Base-by-base conservation (phyloP, 179 eudicot species). In the Nepenthes alata region DNA sequence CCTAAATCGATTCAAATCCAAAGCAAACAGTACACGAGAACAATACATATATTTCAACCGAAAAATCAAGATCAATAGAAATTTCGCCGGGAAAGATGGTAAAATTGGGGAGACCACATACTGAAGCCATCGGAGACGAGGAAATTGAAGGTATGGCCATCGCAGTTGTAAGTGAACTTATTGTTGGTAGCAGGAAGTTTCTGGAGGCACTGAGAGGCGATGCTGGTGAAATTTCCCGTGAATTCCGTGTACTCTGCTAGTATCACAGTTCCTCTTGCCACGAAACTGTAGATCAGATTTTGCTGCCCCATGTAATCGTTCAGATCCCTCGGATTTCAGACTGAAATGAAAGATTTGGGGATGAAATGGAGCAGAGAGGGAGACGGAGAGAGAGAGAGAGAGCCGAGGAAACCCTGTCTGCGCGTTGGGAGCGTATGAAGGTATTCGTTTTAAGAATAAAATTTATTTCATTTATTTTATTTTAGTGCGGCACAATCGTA, bases 71-170 rank as follows among this genome's bases (percentile, higher is more conserved):
- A 14, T 37, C 55, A 63, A 34, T 39, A 12, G 16, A 57, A 5
- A 16, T 54, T 54, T 11, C 16, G 16, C 8, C 52, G 44, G 15
- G 7, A 15, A 61, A 48, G 12, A 48, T 35, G 64, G 59, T 34
- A 34, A 36, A 37, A 54, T 9, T 7, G 47, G 11, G 37, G 41
- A 11, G 38, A 11, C n/a, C 2, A 65, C 61, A 14, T 36, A 65
- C 68, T 65, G 61, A 65, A 65, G 34, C 68, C 68, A 55, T 65
- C 68, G 44, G 60, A 53, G 68, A 65, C 68, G 35, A 65, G 68
- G 61, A 65, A 65, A 47, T 65, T 65, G 25, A 65, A 65, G 53
- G 68, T 65, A 58, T 65, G 68, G 61, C 67, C 67, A 63, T 63
- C 67, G 52, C 67, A 63, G 67, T 63, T 63, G 67, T 63, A 63